Conservation (phyloP, 345 rosid genomes). For the Salix purpurea region DNA sequence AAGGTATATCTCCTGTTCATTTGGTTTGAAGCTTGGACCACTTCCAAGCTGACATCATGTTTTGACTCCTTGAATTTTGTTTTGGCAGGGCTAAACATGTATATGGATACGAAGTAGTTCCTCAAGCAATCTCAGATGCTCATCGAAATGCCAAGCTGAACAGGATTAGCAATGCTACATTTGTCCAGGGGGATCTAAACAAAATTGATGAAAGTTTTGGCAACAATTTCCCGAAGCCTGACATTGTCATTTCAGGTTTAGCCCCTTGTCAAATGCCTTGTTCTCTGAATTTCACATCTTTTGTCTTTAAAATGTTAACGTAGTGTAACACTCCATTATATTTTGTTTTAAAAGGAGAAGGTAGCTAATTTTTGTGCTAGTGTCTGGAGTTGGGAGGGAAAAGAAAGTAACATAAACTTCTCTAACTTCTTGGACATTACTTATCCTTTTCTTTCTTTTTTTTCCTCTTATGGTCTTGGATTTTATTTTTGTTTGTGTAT, state of each 20-base stretch:
- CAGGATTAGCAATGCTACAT: conserved; percentile 71
- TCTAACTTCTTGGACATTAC: neutral
- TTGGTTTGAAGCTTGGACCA: neutral
- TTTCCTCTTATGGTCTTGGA: neutral
- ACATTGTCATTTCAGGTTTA: conserved; percentile 76
- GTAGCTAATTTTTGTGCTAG: no score
- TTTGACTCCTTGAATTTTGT: neutral
- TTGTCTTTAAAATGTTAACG: neutral
- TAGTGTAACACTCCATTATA: neutral
- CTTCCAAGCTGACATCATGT: neutral
- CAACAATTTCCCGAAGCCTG: conserved; percentile 71
- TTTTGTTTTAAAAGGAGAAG: neutral
- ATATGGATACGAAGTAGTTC: conserved; percentile 89
- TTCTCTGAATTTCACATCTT: neutral
- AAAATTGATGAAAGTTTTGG: conserved; percentile 85
- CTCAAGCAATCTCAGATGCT: conserved; percentile 86
- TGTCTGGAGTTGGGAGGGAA: neutral
- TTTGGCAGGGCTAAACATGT: conserved; percentile 66
- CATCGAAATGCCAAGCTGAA: conserved; percentile 68
- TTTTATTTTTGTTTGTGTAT: neutral
- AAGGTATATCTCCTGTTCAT: conserved; percentile 39
- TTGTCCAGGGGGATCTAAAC: conserved; percentile 89
- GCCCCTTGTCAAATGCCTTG: conserved; percentile 1
- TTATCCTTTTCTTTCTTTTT: neutral
- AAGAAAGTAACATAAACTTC: neutral